phyloP scores from a whole-genome alignment of 371 early-diverging fungal species.

The Mortierella sp. region DNA sequence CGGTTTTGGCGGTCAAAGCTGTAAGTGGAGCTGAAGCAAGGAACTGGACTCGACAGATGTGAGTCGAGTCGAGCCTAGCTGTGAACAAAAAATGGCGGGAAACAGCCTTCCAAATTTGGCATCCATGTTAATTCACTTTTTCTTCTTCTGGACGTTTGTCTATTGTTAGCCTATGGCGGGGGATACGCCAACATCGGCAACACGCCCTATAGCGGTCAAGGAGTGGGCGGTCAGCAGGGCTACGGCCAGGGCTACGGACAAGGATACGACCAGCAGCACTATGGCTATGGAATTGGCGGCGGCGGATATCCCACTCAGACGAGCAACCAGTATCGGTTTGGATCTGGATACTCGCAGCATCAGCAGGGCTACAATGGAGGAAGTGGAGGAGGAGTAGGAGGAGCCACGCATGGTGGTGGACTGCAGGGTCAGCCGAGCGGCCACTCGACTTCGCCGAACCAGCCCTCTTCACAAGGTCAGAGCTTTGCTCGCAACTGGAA shows the following conservation, averaged over 20 bases:
- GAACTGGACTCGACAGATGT: too few relatives aligned
- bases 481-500: not conserved
- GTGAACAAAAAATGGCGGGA: conserved; percentile 33
- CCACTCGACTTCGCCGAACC: not conserved
- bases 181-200: conserved; percentile 34
- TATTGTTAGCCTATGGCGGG: conserved; percentile 39
- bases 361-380: conserved; percentile 14
- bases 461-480: not conserved
- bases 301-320: conserved; percentile 23
- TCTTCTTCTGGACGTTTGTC: not conserved
- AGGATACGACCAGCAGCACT: conserved; percentile 20
- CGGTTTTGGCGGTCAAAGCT: conserved; percentile 51
- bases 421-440: not conserved
- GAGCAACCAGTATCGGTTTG: conserved; percentile 35
- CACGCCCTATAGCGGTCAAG: conserved; percentile 35
- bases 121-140: not conserved
- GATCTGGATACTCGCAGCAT: conserved; percentile 29
- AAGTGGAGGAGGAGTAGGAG: not conserved
- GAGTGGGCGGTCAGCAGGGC: conserved; percentile 33
- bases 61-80: not conserved
- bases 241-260: conserved; percentile 40
- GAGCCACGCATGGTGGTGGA: not conserved
- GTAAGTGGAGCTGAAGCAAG: conserved; percentile 23
- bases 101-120: conserved; percentile 19
- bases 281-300: conserved; percentile 19